phyloP scores from a whole-genome alignment of 2,329 filamentous ascomycete genomes.

The Aspergillus sclerotialis region DNA sequence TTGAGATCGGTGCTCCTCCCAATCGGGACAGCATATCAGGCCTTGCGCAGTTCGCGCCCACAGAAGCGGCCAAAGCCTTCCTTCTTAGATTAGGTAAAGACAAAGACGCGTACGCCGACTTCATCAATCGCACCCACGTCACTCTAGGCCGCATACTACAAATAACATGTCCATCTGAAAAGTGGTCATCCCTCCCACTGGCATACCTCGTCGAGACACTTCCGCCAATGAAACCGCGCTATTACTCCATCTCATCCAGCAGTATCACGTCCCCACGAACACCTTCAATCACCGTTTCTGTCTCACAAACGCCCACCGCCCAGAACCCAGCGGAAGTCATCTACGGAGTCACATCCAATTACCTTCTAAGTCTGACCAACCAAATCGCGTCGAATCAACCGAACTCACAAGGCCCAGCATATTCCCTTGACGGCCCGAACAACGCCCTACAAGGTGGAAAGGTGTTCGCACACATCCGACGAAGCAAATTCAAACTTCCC shows the following conservation, averaged over 20 bases:
- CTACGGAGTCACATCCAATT: constrained; percentile 89
- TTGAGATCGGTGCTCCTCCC: constrained; percentile 87
- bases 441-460: constrained; percentile 89
- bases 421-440: constrained; percentile 73
- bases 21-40: constrained; percentile 82
- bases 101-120: constrained; percentile 77
- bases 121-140: constrained; percentile 66
- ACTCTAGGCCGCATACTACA: constrained; percentile 49
- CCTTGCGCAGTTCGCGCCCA: constrained; percentile 75
- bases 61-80: constrained; percentile 68
- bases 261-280: constrained; percentile 40
- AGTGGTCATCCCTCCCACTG: constrained; percentile 75
- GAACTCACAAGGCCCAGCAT: constrained; percentile 69
- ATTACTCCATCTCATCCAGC: constrained; percentile 87
- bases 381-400: constrained; percentile 58
- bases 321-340: constrained; percentile 64
- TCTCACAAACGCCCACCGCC: constrained; percentile 68
- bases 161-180: constrained; percentile 58
- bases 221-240: constrained; percentile 81
- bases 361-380: constrained; percentile 60
- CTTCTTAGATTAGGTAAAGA: constrained; percentile 75
- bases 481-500: constrained; percentile 95
- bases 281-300: constrained; percentile 74
- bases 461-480: constrained; percentile 82
- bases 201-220: constrained; percentile 82